phyloP scores from a whole-genome alignment of 495 filamentous ascomycete species.

The Lasiosphaeria ovina region DNA sequence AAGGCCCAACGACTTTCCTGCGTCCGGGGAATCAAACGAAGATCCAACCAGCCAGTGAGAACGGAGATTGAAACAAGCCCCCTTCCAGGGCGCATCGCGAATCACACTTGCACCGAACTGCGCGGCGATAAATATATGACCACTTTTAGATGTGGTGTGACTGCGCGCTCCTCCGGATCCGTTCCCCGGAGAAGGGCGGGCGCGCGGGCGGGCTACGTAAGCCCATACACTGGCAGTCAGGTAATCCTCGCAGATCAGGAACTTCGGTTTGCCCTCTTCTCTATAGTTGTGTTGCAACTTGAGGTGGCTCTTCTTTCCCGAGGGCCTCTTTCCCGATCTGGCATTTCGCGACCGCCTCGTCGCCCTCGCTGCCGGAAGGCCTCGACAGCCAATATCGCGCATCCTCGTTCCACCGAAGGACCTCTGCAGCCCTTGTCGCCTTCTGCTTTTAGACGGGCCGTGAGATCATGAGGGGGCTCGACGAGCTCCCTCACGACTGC shows the following conservation, averaged over 20 bases:
- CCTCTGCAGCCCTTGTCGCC: not conserved
- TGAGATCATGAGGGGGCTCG: not conserved
- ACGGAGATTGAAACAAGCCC: constrained; percentile 15
- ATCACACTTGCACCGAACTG: not conserved
- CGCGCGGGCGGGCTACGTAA: not conserved
- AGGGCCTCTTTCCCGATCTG: constrained; percentile 3
- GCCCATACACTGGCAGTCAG: not conserved
- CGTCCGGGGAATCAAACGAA: constrained; percentile 20
- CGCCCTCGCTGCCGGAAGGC: not conserved
- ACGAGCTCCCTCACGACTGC: too few relatives aligned
- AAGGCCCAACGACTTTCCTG: constrained; percentile 2
- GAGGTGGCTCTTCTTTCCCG: not conserved
- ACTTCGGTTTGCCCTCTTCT: constrained; percentile 7
- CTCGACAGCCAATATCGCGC: not conserved
- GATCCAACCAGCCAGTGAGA: constrained; percentile 20
- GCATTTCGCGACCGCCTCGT: not conserved
- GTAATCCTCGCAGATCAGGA: constrained; percentile 4
- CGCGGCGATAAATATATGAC: constrained; percentile 5
- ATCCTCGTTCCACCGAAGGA: not conserved
- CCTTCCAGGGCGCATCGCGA: constrained; percentile 4
- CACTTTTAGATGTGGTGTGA: not conserved
- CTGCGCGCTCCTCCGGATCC: constrained; percentile 14
- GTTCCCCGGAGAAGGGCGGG: constrained; percentile 8
- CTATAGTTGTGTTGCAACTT: constrained; percentile 1
- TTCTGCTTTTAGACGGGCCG: not conserved